Conservation (phyloP, 2,329 filamentous ascomycete species). For the Colletotrichum abscissum region DNA sequence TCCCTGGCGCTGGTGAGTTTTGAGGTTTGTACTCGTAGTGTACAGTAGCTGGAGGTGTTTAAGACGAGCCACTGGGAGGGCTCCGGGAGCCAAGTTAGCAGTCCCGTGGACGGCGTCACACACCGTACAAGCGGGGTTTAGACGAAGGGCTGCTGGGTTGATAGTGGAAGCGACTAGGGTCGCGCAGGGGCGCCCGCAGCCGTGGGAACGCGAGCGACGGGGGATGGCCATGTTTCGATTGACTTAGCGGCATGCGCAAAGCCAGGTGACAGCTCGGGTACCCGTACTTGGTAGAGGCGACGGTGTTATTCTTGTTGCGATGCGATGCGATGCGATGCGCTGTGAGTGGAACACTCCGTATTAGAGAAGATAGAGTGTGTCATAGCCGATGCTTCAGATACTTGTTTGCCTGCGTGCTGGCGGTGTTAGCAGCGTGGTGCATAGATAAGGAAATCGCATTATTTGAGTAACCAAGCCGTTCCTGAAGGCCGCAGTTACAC, state of each 20-base stretch:
- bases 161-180: constrained; percentile 18
- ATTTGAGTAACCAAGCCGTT: neutral
- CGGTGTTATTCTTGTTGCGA: neutral
- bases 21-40: neutral
- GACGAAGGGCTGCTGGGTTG: constrained; percentile 28
- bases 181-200: constrained; percentile 29
- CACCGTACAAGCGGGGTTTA: constrained; percentile 30
- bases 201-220: constrained; percentile 22
- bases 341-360: neutral
- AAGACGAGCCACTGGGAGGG: neutral
- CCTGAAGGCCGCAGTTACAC: neutral
- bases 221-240: constrained; percentile 28
- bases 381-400: neutral
- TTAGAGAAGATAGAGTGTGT: neutral
- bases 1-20: constrained; percentile 11
- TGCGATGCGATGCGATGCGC: neutral
- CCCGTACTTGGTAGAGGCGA: neutral
- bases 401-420: neutral
- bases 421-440: neutral
- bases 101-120: constrained; percentile 20
- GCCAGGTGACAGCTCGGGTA: neutral
- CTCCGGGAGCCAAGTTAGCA: constrained; percentile 31
- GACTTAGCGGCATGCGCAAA: neutral
- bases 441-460: neutral
- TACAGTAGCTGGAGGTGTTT: neutral